phyloP scores from a whole-genome alignment of 78 protist genomes.

The Diacronema lutheri region DNA sequence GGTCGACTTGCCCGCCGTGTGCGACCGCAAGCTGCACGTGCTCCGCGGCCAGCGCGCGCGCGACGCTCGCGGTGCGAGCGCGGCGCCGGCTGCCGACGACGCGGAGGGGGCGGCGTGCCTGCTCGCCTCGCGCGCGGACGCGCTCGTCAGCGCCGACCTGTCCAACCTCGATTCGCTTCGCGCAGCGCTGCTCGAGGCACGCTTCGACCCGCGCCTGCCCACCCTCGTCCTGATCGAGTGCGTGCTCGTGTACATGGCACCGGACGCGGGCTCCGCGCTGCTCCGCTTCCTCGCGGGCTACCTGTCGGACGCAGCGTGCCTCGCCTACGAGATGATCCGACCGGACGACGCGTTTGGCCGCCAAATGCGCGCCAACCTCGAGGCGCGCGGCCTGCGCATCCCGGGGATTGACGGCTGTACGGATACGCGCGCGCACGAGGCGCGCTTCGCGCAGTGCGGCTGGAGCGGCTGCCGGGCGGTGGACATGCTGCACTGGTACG shows the following conservation, averaged over 20 bases:
- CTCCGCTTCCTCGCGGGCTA: background rate
- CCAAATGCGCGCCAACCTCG: background rate
- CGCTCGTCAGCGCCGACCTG: background rate
- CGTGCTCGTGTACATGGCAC: background rate
- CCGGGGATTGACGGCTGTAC: background rate
- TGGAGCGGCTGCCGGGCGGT: background rate
- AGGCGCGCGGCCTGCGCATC: background rate
- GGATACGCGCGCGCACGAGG: background rate
- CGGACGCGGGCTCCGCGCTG: background rate
- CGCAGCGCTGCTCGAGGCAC: background rate
- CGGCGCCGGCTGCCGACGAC: too few species aligned
- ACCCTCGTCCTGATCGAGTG: slow-evolving; percentile 22
- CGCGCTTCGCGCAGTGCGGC: background rate
- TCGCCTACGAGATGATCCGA: background rate
- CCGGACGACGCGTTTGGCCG: slow-evolving; percentile 4
- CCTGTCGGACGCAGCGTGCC: background rate
- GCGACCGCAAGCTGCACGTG: background rate
- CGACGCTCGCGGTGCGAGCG: too few species aligned
- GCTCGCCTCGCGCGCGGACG: background rate
- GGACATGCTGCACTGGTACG: background rate
- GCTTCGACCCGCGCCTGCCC: background rate
- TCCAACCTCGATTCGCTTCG: background rate
- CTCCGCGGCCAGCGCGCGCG: too few species aligned
- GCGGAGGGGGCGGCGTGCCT: too few species aligned
- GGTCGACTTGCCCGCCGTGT: background rate